Percentiles rank a stretch among this genome's conserved stretches.
Conservation (phyloP, 2,329 filamentous ascomycete species). For the Fusarium pseudograminearum region DNA sequence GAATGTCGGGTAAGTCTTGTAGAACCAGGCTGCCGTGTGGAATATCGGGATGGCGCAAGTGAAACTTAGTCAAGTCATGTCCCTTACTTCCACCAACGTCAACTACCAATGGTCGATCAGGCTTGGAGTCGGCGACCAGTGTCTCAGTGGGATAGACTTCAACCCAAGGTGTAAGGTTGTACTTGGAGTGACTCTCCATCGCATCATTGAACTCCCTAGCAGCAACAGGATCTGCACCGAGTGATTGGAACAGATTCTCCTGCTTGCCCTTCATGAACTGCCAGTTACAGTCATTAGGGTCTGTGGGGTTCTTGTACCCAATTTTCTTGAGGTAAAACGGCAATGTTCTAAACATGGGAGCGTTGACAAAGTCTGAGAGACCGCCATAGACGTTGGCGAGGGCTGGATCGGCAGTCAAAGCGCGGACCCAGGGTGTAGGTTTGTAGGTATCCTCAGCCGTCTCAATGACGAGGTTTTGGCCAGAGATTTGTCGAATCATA, state of each 20-base stretch:
- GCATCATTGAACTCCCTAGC: conserved; percentile 51
- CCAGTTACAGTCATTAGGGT: conserved; percentile 50
- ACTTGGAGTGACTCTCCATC: conserved; percentile 55
- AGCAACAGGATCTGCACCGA: conserved; percentile 48
- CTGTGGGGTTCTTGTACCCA: conserved; percentile 52
- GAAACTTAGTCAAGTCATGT: conserved; percentile 53
- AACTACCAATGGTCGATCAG: conserved; percentile 49
- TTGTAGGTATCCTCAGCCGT: conserved; percentile 51
- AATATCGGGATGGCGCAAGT: conserved; percentile 44
- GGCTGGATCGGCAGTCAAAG: conserved; percentile 47
- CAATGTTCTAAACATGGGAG: conserved; percentile 49
- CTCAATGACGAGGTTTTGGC: conserved; percentile 53
- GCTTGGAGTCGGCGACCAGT: conserved; percentile 46
- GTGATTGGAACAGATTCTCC: conserved; percentile 50
- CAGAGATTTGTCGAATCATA: conserved; percentile 53
- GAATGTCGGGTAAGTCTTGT: conserved; percentile 51
- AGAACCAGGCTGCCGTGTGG: conserved; percentile 50
- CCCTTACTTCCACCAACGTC: conserved; percentile 55
- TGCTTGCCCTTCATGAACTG: conserved; percentile 49
- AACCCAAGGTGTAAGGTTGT: conserved; percentile 54
- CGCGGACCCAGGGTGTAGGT: conserved; percentile 51
- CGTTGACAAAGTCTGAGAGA: conserved; percentile 52
- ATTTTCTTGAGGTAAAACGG: conserved; percentile 51
- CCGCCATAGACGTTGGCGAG: conserved; percentile 51
- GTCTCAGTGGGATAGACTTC: conserved; percentile 52